Conservation (phyloP, 768 basidiomycete species). For the Suillus luteus region DNA sequence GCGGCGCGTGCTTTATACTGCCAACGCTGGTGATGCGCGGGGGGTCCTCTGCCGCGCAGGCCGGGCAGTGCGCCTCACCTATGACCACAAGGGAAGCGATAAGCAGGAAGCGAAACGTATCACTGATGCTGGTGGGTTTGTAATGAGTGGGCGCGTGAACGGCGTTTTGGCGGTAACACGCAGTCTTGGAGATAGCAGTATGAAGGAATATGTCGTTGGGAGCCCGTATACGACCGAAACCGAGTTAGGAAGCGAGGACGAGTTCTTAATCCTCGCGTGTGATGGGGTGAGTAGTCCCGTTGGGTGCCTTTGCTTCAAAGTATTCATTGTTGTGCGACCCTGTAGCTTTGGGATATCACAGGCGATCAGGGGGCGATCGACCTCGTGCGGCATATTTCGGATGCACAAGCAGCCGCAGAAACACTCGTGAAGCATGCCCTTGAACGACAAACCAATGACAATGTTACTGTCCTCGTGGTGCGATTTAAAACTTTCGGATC, state of each 20-base stretch:
- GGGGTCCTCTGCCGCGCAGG: constrained; percentile 92
- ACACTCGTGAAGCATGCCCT: constrained; percentile 84
- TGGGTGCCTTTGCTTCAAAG: constrained; percentile 5
- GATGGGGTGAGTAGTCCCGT: constrained; percentile 76
- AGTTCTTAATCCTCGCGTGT: constrained; percentile 94
- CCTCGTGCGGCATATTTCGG: constrained; percentile 66
- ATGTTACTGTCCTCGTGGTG: constrained; percentile 89
- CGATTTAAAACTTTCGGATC: constrained; percentile 57
- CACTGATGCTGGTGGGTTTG: constrained; percentile 96
- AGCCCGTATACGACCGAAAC: constrained; percentile 99
- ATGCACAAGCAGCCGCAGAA: constrained; percentile 83
- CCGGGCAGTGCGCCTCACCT: constrained; percentile 89
- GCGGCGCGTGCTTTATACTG: constrained; percentile 86
- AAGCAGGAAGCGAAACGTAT: constrained; percentile 97
- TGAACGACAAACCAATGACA: constrained; percentile 88
- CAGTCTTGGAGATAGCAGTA: constrained; percentile 93
- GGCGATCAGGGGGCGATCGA: constrained; percentile 91
- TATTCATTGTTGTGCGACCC: constrained; percentile 6
- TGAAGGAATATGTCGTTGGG: constrained; percentile 99
- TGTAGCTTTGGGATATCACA: constrained; percentile 93
- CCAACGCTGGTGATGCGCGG: constrained; percentile 96
- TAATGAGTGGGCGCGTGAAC: constrained; percentile 98
- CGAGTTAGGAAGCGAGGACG: constrained; percentile 85
- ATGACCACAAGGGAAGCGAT: constrained; percentile 98
- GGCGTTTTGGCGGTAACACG: constrained; percentile 96